phyloP scores from a whole-genome alignment of 306 rosid species.

The Cucumis melo region DNA sequence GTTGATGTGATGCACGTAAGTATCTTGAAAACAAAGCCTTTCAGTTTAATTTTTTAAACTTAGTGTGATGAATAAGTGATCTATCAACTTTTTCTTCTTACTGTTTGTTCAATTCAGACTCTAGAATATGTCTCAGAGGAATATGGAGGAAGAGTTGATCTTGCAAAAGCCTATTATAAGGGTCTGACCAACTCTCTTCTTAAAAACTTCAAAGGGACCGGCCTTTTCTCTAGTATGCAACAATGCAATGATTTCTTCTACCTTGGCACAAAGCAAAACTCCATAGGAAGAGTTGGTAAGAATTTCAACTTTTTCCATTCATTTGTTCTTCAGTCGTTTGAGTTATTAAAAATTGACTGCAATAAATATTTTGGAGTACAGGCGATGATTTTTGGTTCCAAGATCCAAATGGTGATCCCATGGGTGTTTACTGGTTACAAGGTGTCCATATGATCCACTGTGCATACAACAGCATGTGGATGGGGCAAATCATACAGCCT shows the following conservation, averaged over 20 bases:
- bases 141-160: constrained; percentile 75
- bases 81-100: background rate
- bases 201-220: constrained; percentile 66
- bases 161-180: constrained; percentile 60
- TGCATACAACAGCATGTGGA: constrained; percentile 91
- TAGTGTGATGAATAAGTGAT: background rate
- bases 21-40: background rate
- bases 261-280: constrained; percentile 59
- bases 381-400: constrained; percentile 96
- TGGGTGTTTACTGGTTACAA: constrained; percentile 77
- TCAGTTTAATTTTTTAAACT: background rate
- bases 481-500: constrained; percentile 78
- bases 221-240: constrained; percentile 83
- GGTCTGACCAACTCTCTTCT: constrained; percentile 46
- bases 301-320: background rate
- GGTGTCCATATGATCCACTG: constrained; percentile 90
- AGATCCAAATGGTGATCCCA: constrained; percentile 83
- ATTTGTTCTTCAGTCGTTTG: no score
- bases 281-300: constrained; percentile 73
- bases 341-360: background rate
- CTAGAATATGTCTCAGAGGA: constrained; percentile 61
- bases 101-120: constrained; percentile 18
- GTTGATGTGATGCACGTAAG: constrained; percentile 76
- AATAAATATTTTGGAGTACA: background rate
- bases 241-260: constrained; percentile 92